Base-by-base conservation (phyloP, 2,329 filamentous ascomycete species). In the Monosporascus ibericus region DNA sequence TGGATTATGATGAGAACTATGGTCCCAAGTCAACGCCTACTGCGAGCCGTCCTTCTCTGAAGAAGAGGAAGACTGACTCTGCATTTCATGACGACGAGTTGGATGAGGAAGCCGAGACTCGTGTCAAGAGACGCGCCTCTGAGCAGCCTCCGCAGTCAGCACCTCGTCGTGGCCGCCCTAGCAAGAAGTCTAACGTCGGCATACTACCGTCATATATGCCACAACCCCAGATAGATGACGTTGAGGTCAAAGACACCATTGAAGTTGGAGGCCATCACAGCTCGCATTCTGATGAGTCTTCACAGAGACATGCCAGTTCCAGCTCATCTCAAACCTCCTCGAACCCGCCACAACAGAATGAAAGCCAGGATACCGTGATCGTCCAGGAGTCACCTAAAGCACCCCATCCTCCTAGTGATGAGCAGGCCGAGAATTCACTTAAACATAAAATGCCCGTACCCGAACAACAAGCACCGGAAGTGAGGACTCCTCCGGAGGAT, bases 221-320 rank as follows among this genome's bases (percentile, higher is more conserved):
- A 27, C 57, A 65, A 17, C 60, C 60, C 24, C 61, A 62, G 42
- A 61, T 55, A 27, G 72, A 76, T 48, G 72, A 77, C 53, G 75
- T 75, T 27, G 74, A 80, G 44, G 76, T 81, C 27, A 75, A 79
- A 61, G 79, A 82, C 61, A 81, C 78, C 15, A 82, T 82, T 54
- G 75, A 82, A 60, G 79, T 82, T 48, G 76, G 78, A 47, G 74
- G 76, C 40, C 68, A 69, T 34, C 68, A 68, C 20, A 68, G 67
- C 47, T 60, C 63, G 20, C 60, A 64, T 44, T 67, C 66, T 4
- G 66, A 65, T 34, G 67, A 65, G 17, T 64, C 63, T 17, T 65
- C 66, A 7, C 68, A 69, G 15, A 65, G 59, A 49, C 63, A 64
- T 18, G 63, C 60, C n/a, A 65, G 59, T 46, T 61, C 63, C 20